Conservation (phyloP, 768 basidiomycete genomes). For the Lactarius hengduanensis region DNA sequence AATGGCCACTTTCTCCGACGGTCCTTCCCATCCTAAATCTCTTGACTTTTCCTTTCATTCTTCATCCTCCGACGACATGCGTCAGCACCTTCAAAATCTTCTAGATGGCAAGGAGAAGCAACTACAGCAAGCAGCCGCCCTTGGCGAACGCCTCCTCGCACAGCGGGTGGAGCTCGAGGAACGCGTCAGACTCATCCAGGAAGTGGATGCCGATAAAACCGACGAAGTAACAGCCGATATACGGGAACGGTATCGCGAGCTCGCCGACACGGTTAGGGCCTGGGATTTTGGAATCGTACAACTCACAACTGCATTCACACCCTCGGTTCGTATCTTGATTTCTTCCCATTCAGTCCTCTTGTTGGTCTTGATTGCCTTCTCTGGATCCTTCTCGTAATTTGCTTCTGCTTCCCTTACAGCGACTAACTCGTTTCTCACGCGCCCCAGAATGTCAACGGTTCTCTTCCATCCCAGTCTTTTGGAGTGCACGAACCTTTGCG, state of each 20-base stretch:
- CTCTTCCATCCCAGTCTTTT: conserved; percentile 30
- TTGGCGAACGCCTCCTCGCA: conserved; percentile 90
- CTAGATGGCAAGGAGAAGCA: conserved; percentile 91
- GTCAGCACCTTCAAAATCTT: conserved; percentile 49
- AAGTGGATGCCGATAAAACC: conserved; percentile 59
- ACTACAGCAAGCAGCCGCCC: conserved; percentile 84
- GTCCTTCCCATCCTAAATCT: conserved; percentile 17
- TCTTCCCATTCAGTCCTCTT: conserved; percentile 11
- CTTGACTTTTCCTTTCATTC: conserved; percentile 24
- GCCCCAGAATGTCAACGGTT: conserved; percentile 33
- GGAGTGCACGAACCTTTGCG: conserved; percentile 49
- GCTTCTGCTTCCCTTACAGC: conserved; percentile 22
- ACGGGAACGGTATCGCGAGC: conserved; percentile 71
- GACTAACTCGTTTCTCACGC: conserved; percentile 17
- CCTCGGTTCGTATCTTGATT: conserved; percentile 49
- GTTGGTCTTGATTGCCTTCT: conserved; percentile 28
- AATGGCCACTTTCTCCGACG: conserved; percentile 39
- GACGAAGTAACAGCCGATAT: conserved; percentile 66
- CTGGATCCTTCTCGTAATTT: conserved; percentile 10
- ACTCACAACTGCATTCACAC: conserved; percentile 65
- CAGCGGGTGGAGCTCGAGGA: conserved; percentile 94
- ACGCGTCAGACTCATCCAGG: conserved; percentile 79
- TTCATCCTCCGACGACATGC: conserved; percentile 35
- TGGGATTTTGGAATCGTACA: conserved; percentile 84
- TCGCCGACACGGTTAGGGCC: conserved; percentile 66